Evolutionary conservation across 495 filamentous ascomycete species (phyloP), one percentile per base, ranked within the genome.

Genomic region (Acidomyces sp.): DNA sequence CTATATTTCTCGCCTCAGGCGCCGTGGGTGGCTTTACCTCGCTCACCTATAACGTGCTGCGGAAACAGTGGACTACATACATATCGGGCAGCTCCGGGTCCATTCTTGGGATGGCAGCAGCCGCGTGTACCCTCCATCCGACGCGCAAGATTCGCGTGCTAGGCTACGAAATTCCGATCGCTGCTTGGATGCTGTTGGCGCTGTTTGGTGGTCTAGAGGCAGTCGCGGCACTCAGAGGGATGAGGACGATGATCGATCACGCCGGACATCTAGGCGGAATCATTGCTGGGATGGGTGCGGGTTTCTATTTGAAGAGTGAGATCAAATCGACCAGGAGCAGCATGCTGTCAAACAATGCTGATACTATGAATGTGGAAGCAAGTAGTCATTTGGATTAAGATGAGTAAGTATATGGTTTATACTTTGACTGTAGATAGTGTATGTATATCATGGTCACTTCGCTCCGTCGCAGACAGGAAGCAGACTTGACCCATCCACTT

Each of bases 61-160:
- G 54, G 5, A 57, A 60, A 7, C 53, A 59, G 38, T 67, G 79
- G 27, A 54, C 56, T 2, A 61, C 69, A 5, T 68, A 65, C 12
- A 65, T 70, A 16, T 68, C 87, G 0, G 87, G 87, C 33, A 81
- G 83, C 11, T 86, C 80, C 38, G 82, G 78, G 6, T 79, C 76
- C 6, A 60, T 84, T 11, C 71, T 71, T 37, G 85, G 80, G 12
- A 48, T 92, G 20, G 50, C 80, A 6, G 75, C 68, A 2, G 72
- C 79, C 1, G 81, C 74, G 55, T 79, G 81, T 49, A 75, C 75
- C 59, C 60, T 85, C 41, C 70, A 87, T 32, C 49, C 63, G 20
- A 52, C 64, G 63, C 65, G 67, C 22, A 57, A 62, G 24, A 64
- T 77, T 41, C 64, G 60, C 48, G 39, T 76, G 10, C 55, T 74